Evolutionary conservation across 2,329 filamentous ascomycete genomes (phyloP).

Genomic region (Phialemonium atrogriseum): DNA sequence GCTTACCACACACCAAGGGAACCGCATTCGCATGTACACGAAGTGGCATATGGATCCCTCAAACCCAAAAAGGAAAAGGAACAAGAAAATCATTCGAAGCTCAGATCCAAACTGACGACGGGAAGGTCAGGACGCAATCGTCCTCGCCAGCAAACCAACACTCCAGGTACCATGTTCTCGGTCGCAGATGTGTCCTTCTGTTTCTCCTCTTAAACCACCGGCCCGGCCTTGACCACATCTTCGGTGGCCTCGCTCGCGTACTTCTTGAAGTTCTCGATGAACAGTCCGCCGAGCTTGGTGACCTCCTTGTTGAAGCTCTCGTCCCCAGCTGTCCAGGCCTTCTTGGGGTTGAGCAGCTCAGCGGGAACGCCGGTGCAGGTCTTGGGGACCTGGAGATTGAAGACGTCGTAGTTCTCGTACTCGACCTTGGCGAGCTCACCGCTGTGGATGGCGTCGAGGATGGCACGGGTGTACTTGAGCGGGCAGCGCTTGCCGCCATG

Average conservation of each 20-base stretch:
- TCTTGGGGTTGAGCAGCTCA: constrained; percentile 91
- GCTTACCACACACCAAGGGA: too few relatives aligned
- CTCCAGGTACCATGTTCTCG: background rate
- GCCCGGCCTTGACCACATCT: constrained; percentile 65
- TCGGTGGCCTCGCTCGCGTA: constrained; percentile 77
- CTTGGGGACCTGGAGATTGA: constrained; percentile 96
- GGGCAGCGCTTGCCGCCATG: constrained; percentile 96
- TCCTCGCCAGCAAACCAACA: too few relatives aligned
- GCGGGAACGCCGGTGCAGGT: constrained; percentile 79
- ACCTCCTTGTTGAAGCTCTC: constrained; percentile 83
- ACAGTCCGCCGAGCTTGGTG: constrained; percentile 79
- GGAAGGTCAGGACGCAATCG: too few relatives aligned
- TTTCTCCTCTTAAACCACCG: constrained; percentile 23
- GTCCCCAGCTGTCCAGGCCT: constrained; percentile 76
- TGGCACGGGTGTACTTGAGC: constrained; percentile 96
- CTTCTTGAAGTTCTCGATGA: constrained; percentile 97
- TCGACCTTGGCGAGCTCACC: constrained; percentile 88
- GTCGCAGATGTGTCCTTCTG: background rate
- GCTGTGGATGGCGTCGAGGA: constrained; percentile 95
- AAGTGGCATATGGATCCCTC: too few relatives aligned
- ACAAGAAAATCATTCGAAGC: too few relatives aligned
- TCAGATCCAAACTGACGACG: too few relatives aligned
- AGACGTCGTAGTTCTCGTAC: constrained; percentile 92
- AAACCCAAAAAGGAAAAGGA: too few relatives aligned
- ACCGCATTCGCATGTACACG: too few relatives aligned